Evolutionary conservation across 108 stramenopile species (phyloP).

Genomic region (Cyclotella atomus): DNA sequence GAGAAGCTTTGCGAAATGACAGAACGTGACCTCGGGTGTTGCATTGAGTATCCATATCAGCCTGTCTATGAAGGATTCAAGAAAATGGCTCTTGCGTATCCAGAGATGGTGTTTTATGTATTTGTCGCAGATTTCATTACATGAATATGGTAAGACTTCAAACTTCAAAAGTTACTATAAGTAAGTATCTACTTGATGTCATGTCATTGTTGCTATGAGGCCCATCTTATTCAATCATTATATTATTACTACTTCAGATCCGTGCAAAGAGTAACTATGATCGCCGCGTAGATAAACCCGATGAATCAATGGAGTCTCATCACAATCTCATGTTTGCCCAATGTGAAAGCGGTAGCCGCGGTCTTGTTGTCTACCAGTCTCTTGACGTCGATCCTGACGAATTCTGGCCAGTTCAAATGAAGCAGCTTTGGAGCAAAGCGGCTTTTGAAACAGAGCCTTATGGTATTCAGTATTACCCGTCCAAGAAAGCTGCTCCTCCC

Average conservation of each 20-base stretch:
- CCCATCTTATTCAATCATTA: too few relatives aligned
- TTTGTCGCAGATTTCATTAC: constrained; percentile 6
- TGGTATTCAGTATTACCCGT: constrained; percentile 10
- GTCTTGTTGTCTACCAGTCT: constrained; percentile 7
- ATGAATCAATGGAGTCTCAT: not conserved
- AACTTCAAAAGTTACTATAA: not conserved
- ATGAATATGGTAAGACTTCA: constrained; percentile 13
- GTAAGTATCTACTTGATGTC: too few relatives aligned
- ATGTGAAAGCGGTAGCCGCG: constrained; percentile 1
- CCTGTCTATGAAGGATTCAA: constrained; percentile 1
- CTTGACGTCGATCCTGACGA: constrained; percentile 10
- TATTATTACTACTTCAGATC: not conserved
- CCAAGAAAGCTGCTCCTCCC: not conserved
- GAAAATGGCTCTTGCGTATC: not conserved
- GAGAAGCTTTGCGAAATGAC: constrained; percentile 5
- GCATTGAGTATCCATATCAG: not conserved
- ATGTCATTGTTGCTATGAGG: not conserved
- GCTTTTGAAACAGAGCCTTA: constrained; percentile 4
- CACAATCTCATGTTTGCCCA: constrained; percentile 6
- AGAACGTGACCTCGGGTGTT: constrained; percentile 5
- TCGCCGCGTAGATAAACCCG: not conserved
- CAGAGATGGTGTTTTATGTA: constrained; percentile 5
- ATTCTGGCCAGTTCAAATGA: constrained; percentile 11
- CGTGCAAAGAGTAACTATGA: not conserved
- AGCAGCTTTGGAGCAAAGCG: constrained; percentile 1